phyloP scores from a whole-genome alignment of 1,284 basidiomycete species.

The Tylopilus sp. region DNA sequence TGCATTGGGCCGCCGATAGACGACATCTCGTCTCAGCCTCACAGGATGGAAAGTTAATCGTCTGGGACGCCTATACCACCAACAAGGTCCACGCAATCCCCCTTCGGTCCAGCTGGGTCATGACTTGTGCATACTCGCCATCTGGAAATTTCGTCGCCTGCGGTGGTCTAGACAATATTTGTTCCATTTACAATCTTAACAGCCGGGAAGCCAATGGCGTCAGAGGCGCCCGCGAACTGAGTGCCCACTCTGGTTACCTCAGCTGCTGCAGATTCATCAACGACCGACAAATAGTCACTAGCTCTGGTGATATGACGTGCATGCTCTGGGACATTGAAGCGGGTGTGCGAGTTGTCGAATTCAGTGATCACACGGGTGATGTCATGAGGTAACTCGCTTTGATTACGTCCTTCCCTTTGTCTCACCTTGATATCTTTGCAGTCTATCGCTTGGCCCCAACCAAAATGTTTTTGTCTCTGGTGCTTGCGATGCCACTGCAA shows the following conservation, averaged over 20 bases:
- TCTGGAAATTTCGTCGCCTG: constrained; percentile 97
- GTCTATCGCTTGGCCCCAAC: constrained; percentile 90
- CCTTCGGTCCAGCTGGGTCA: constrained; percentile 96
- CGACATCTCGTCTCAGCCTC: constrained; percentile 98
- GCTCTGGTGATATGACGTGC: constrained; percentile 98
- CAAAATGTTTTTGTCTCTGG: constrained; percentile 97
- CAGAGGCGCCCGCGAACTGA: constrained; percentile 84
- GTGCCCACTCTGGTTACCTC: constrained; percentile 96
- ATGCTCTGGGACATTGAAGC: constrained; percentile 99
- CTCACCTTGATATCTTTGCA: constrained; percentile 35
- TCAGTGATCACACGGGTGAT: constrained; percentile 98
- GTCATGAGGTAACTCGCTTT: constrained; percentile 82
- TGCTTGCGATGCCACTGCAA: constrained; percentile 96
- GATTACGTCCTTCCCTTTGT: constrained; percentile 5
- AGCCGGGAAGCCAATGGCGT: constrained; percentile 67
- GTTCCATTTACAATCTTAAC: constrained; percentile 94
- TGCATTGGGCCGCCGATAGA: constrained; percentile 98
- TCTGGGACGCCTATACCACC: constrained; percentile 99
- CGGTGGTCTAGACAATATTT: constrained; percentile 98
- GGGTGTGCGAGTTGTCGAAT: constrained; percentile 92
- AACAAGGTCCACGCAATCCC: constrained; percentile 99
- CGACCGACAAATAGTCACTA: constrained; percentile 96
- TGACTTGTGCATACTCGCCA: constrained; percentile 99
- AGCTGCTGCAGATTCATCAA: constrained; percentile 98
- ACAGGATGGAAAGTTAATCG: constrained; percentile 98